Evolutionary conservation across 2,329 filamentous ascomycete species (phyloP), one percentile per base, ranked within the genome.

Genomic region (Pestalotiopsis sp.): DNA sequence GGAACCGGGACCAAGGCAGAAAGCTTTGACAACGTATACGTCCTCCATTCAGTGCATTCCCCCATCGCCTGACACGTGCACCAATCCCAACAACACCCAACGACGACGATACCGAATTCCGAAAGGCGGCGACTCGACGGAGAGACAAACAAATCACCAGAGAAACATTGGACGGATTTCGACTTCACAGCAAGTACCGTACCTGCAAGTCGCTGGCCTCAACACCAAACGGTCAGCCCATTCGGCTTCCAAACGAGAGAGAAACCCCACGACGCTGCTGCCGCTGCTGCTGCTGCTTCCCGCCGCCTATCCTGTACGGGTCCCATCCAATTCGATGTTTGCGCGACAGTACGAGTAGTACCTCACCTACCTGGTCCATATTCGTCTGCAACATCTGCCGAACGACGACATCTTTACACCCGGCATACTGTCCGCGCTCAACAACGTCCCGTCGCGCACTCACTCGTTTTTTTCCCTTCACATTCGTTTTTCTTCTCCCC

Each of bases 231-330:
- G 40, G 40, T 44, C 26, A 61, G 20, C 59, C 59, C 38, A 39
- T 22, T 38, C 24, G 20, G 22, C 60, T 44, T 35, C 35, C 20
- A 63, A 24, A 35, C 60, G 39, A 63, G n/a, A n/a, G 10, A 30
- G 39, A 63, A 5, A 30, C n/a, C 14, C 60, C 1, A 44, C 9
- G 39, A 38, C 39, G 35, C n/a, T 11, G n/a, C n/a, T 22, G 35
- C 68, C 66, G 68, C 68, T 60, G 66, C 68, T 62, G 66, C 69
- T 65, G 68, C 35, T 38, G 63, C 75, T 78, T 75, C 70, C 65
- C 69, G 67, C 68, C 58, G 71, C 75, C 75, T 72, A 69, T 69
- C 61, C 66, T 70, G 72, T 71, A 75, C 71, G 68, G 73, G 73
- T 73, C 73, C 70, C 30, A 35, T 35, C 30, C 30, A 35, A 73